A percentile compares a stretch with the other conserved stretches of the same genome.
Evolutionary conservation across 2,329 filamentous ascomycete species (phyloP).

Genomic region (Rutstroemia sp.): DNA sequence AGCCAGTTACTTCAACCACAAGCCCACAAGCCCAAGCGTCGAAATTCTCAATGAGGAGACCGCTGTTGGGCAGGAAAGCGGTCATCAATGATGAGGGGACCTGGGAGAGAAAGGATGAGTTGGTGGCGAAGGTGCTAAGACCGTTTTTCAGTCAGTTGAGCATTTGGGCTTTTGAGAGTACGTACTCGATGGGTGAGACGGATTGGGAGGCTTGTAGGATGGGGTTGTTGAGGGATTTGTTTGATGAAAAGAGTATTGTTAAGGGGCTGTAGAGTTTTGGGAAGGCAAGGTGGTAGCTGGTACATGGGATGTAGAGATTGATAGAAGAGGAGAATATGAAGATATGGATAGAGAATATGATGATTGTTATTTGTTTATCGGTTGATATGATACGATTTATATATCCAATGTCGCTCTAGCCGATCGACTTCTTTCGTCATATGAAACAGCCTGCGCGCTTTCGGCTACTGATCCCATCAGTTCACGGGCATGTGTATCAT

Average conservation of each 20-base stretch:
- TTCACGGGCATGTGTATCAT: no score
- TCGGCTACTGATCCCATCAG: no score
- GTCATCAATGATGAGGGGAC: constrained; percentile 47
- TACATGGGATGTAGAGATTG: not conserved
- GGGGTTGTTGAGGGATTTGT: constrained; percentile 64
- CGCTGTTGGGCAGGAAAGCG: constrained; percentile 33
- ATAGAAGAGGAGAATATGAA: no score
- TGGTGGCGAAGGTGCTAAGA: constrained; percentile 70
- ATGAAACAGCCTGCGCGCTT: no score
- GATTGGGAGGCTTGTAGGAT: constrained; percentile 59
- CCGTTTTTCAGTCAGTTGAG: constrained; percentile 90
- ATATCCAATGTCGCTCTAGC: no score
- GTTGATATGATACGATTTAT: no score
- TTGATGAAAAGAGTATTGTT: constrained; percentile 67
- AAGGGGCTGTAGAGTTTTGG: constrained; percentile 35
- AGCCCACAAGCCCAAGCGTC: constrained; percentile 17
- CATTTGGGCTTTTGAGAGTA: constrained; percentile 88
- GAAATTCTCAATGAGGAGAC: constrained; percentile 25
- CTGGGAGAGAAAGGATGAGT: constrained; percentile 55
- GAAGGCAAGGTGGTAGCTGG: not conserved
- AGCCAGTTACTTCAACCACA: constrained; percentile 10
- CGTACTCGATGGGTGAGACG: constrained; percentile 71
- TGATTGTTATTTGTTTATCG: no score
- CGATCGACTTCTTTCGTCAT: no score
- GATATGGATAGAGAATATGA: no score